phyloP scores from a whole-genome alignment of 768 basidiomycete species.

The Calocera cornea region DNA sequence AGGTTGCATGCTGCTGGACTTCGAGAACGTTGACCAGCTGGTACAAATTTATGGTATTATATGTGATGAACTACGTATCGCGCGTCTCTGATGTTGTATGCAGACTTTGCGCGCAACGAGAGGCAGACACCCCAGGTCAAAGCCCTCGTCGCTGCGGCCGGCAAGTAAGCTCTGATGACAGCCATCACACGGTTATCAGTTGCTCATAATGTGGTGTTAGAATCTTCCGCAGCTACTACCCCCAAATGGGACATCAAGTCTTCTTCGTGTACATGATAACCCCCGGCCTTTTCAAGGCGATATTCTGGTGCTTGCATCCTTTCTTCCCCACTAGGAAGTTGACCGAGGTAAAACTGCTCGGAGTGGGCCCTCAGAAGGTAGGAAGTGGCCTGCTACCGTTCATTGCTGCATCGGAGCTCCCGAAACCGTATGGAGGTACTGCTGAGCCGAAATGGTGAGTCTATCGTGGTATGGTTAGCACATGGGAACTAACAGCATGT shows the following conservation, averaged over 20 bases:
- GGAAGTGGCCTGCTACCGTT: slow-evolving; percentile 44
- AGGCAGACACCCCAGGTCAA: too few relatives aligned
- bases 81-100: not conserved
- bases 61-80: not conserved
- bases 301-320: slow-evolving; percentile 73
- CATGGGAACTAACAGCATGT: not conserved
- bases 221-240: slow-evolving; percentile 66
- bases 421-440: slow-evolving; percentile 56
- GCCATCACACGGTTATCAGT: not conserved
- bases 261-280: slow-evolving; percentile 58
- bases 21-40: slow-evolving; percentile 53
- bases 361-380: slow-evolving; percentile 43
- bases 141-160: too few relatives aligned
- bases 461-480: not conserved
- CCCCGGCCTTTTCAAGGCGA: slow-evolving; percentile 59
- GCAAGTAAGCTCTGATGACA: not conserved
- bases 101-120: not conserved
- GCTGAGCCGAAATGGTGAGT: slow-evolving; percentile 24
- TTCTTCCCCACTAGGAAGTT: slow-evolving; percentile 54
- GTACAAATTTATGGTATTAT: slow-evolving; percentile 52
- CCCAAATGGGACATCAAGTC: slow-evolving; percentile 41
- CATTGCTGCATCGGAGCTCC: slow-evolving; percentile 46
- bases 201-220: slow-evolving; percentile 60
- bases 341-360: slow-evolving; percentile 68
- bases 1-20: slow-evolving; percentile 49